Evolutionary conservation across 2,329 filamentous ascomycete species (phyloP), one percentile per base, ranked within the genome.

Genomic region (Penicillium sp.): DNA sequence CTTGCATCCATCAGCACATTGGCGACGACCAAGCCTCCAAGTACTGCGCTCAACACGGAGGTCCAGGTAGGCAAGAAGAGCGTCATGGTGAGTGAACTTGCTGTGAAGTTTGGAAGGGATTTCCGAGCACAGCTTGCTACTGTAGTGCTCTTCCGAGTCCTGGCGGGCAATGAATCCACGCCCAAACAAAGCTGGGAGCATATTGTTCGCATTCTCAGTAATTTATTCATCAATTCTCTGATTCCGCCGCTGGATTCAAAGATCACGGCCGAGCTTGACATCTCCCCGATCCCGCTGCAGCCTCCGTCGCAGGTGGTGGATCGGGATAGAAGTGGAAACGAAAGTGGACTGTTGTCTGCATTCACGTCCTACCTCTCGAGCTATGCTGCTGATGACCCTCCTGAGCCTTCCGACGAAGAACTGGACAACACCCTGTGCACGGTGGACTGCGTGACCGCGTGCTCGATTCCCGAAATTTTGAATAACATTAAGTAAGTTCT

Each of bases 321-420:
- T 68, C 85, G 92, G 50, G 91, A 86, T 50, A 81, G 88, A 38
- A 88, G 90, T 57, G 79, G 86, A 30, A 83, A 80, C 51, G 94
- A 99, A 25, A 85, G 86, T 2, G 91, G 94, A 5, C 82, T 99
- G 44, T 91, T 99, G 69, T 96, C 92, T 4, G 91, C 92, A 1
- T 90, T 99, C 64, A 95, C 92, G 0, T 95, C 89, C 5, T 99
- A 97, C 65, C 91, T 99, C 28, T 95, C 92, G n/a, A 97, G 92
- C 70, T 97, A 99, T 69, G 94, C 95, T 38, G 95, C 94, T 10
- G 94, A 97, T 70, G 94, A 99, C 66, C 94, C 94, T 11, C 94
- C 94, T 0, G 94, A 99, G 74, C 94, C 94, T 2, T 97, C 94
- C 1, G 91, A 97, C 58, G 92, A 97, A 68, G 94, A 99, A 69